phyloP scores from a whole-genome alignment of 768 basidiomycete species.

The Scleroderma citrinum region DNA sequence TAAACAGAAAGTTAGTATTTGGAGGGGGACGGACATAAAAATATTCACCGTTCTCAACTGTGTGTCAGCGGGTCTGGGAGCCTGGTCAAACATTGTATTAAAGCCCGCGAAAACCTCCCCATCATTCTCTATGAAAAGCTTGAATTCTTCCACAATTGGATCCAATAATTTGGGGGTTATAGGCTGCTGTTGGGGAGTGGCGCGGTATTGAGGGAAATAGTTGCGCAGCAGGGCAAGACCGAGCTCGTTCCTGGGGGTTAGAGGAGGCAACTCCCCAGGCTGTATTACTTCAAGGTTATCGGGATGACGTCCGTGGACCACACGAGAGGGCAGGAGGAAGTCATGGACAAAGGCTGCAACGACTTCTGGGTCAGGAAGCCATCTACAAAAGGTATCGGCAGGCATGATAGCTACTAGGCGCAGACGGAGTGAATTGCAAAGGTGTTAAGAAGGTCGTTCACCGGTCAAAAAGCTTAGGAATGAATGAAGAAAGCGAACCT shows the following conservation, averaged over 20 bases:
- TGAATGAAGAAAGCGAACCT: not conserved
- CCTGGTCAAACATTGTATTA: conserved; percentile 20
- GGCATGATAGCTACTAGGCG: not conserved
- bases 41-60: conserved; percentile 6
- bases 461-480: not conserved
- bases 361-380: conserved; percentile 13
- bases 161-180: conserved; percentile 10
- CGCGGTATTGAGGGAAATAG: conserved; percentile 14
- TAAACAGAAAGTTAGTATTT: not conserved
- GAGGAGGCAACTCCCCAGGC: not conserved
- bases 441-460: not conserved
- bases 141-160: conserved; percentile 16
- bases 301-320: not conserved
- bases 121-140: conserved; percentile 19
- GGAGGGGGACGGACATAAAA: not conserved
- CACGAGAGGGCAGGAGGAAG: not conserved
- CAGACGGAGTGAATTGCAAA: not conserved
- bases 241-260: not conserved
- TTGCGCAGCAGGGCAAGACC: not conserved
- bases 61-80: not conserved
- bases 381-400: conserved; percentile 3
- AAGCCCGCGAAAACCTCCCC: conserved; percentile 15
- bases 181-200: conserved; percentile 12
- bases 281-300: not conserved
- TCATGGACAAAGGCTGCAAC: conserved; percentile 13